Evolutionary conservation across 352 stramenopile species (phyloP).

Genomic region (Phytophthora podocarpi): DNA sequence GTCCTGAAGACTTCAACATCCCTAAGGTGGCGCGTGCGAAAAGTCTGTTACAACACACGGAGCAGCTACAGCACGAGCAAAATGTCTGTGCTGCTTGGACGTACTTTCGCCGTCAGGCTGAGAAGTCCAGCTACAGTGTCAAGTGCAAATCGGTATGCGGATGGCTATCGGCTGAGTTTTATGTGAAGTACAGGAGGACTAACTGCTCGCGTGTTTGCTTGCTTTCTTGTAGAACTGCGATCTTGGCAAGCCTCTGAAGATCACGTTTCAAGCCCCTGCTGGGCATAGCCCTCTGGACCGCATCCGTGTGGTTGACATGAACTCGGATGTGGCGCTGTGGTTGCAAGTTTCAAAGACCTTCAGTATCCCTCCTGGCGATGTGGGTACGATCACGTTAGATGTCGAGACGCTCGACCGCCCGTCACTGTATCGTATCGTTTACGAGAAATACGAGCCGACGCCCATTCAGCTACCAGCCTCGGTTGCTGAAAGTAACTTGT

Average conservation of each 20-base stretch:
- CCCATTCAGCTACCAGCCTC: conserved; percentile 57
- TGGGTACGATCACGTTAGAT: conserved; percentile 85
- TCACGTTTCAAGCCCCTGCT: conserved; percentile 75
- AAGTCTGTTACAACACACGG: conserved; percentile 86
- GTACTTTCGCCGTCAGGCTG: conserved; percentile 77
- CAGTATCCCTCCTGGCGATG: conserved; percentile 71
- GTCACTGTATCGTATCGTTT: conserved; percentile 86
- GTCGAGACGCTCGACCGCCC: conserved; percentile 78
- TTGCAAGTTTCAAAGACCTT: conserved; percentile 89
- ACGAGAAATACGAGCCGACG: conserved; percentile 87
- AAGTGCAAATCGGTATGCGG: conserved; percentile 74
- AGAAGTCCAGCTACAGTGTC: conserved; percentile 66
- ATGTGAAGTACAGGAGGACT: neutral
- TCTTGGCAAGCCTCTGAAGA: conserved; percentile 77
- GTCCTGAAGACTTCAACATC: conserved; percentile 85
- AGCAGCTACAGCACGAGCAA: conserved; percentile 84
- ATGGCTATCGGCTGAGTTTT: conserved; percentile 1
- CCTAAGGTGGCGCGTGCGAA: conserved; percentile 80
- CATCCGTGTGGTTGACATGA: conserved; percentile 88
- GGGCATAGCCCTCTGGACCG: conserved; percentile 78
- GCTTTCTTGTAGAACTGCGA: conserved; percentile 63
- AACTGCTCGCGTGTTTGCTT: conserved; percentile 6
- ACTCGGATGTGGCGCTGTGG: conserved; percentile 79
- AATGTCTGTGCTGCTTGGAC: conserved; percentile 79
- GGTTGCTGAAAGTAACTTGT: conserved; percentile 69